Conservation (phyloP, 768 basidiomycete species). For the Tricholoma matsutake region DNA sequence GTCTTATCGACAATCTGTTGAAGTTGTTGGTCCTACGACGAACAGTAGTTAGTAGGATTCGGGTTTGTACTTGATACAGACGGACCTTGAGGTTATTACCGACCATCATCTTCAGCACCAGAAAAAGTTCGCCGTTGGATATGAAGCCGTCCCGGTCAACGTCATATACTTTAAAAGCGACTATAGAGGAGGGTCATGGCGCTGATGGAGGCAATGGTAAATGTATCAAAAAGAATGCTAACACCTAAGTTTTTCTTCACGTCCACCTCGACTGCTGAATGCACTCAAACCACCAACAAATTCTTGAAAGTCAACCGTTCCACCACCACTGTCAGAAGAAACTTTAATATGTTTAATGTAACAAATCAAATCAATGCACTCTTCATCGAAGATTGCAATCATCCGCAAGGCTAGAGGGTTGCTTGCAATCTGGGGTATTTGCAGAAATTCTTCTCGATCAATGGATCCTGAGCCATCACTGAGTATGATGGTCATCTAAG, state of each 20-base stretch:
- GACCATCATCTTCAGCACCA: slow-evolving; percentile 99
- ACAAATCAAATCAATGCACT: slow-evolving; percentile 56
- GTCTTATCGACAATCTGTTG: slow-evolving; percentile 99
- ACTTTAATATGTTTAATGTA: slow-evolving; percentile 1
- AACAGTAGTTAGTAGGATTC: slow-evolving; percentile 3
- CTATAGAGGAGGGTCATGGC: slow-evolving; percentile 37
- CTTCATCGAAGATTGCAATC: slow-evolving; percentile 99
- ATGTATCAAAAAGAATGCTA: slow-evolving; percentile 23
- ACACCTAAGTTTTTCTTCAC: slow-evolving; percentile 97
- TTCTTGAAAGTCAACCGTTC: slow-evolving; percentile 98
- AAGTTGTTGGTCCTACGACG: slow-evolving; percentile 84
- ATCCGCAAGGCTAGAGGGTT: slow-evolving; percentile 95
- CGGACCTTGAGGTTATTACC: slow-evolving; percentile 94
- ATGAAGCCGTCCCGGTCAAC: slow-evolving; percentile 97
- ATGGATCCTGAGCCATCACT: slow-evolving; percentile 98
- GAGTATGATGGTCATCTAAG: slow-evolving; percentile 1
- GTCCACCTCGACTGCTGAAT: slow-evolving; percentile 93
- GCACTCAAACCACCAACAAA: slow-evolving; percentile 98
- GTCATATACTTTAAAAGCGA: slow-evolving; percentile 99
- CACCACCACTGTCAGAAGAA: slow-evolving; percentile 71
- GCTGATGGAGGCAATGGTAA: not conserved
- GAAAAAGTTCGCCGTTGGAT: slow-evolving; percentile 96
- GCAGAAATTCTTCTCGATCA: slow-evolving; percentile 97
- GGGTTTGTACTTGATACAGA: slow-evolving; percentile 11
- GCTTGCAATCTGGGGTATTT: slow-evolving; percentile 98